These are phyloP conservation scores for Zalerion maritima DNA, from an alignment of 495 filamentous ascomycete species.

Conservation along the genomic window DNA sequence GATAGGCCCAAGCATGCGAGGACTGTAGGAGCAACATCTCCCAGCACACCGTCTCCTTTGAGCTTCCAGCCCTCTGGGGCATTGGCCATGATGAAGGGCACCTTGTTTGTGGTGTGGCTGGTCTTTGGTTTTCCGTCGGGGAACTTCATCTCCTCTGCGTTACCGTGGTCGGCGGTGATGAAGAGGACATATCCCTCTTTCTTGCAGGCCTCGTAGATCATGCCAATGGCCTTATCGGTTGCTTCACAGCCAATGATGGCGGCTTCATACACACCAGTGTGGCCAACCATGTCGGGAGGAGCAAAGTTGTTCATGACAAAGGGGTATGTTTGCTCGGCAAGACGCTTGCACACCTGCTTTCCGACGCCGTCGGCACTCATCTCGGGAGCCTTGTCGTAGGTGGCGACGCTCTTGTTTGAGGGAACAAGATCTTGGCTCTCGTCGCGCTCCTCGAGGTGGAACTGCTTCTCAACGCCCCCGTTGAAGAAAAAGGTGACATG, in stretches of 20 bases:
- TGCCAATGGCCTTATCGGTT: slow-evolving; percentile 86
- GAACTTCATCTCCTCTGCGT: slow-evolving; percentile 98
- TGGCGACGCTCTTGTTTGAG: slow-evolving; percentile 66
- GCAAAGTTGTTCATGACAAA: slow-evolving; percentile 99
- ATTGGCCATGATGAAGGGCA: slow-evolving; percentile 96
- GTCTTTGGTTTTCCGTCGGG: slow-evolving; percentile 92
- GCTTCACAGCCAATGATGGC: slow-evolving; percentile 72
- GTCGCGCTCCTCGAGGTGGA: slow-evolving; percentile 70
- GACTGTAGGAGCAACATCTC: slow-evolving; percentile 89
- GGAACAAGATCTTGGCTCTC: slow-evolving; percentile 43
- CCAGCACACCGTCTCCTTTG: slow-evolving; percentile 70
- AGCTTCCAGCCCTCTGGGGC: slow-evolving; percentile 80
- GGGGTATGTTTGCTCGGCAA: slow-evolving; percentile 67
- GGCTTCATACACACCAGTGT: slow-evolving; percentile 95
- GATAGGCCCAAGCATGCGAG: slow-evolving; percentile 80
- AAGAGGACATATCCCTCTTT: slow-evolving; percentile 82
- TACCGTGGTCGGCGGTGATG: slow-evolving; percentile 91
- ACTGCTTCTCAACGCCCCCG: slow-evolving; percentile 93
- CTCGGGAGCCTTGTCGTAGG: slow-evolving; percentile 90
- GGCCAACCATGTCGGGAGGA: slow-evolving; percentile 97
- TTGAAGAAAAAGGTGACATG: slow-evolving; percentile 99
- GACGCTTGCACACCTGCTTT: slow-evolving; percentile 69
- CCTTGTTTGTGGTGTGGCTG: slow-evolving; percentile 91
- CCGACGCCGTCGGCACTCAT: slow-evolving; percentile 88
- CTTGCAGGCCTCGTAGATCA: slow-evolving; percentile 85